These are phyloP conservation scores for Boletus sp. DNA, from an alignment of 768 basidiomycete species.

Conservation along the genomic window DNA sequence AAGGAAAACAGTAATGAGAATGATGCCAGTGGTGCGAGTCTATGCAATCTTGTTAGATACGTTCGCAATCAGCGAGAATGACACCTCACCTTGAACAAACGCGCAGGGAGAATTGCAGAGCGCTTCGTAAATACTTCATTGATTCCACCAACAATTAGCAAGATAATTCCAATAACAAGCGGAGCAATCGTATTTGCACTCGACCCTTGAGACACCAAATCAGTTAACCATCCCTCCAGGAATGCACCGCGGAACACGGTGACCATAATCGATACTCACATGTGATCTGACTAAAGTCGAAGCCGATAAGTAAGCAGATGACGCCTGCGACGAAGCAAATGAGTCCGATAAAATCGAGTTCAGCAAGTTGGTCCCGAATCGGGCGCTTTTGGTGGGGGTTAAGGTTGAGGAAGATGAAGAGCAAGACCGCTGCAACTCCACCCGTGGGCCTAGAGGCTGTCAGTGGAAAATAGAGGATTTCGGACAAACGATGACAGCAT, in stretches of 20 bases:
- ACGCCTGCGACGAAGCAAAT: conserved; percentile 60
- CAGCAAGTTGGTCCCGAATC: conserved; percentile 53
- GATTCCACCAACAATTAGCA: conserved; percentile 50
- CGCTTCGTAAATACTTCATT: conserved; percentile 63
- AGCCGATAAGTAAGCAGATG: conserved; percentile 68
- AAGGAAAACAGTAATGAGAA: conserved; percentile 57
- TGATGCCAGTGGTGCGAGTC: conserved; percentile 71
- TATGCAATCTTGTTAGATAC: conserved; percentile 18
- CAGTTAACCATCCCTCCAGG: background rate
- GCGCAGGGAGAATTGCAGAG: conserved; percentile 71
- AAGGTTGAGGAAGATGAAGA: conserved; percentile 78
- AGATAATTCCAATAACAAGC: conserved; percentile 53
- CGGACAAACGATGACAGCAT: conserved; percentile 15
- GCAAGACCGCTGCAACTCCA: conserved; percentile 55
- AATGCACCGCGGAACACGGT: background rate
- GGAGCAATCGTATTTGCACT: conserved; percentile 58
- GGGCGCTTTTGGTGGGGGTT: conserved; percentile 67
- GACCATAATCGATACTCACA: conserved; percentile 45
- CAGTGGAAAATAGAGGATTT: background rate
- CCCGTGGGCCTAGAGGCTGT: conserved; percentile 61
- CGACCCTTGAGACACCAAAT: conserved; percentile 44
- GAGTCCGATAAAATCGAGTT: conserved; percentile 75
- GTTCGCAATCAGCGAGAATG: background rate
- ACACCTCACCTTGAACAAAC: conserved; percentile 60
- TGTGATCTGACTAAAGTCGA: conserved; percentile 64